Base-by-base conservation (phyloP, 768 basidiomycete genomes). In the Paxillus involutus region DNA sequence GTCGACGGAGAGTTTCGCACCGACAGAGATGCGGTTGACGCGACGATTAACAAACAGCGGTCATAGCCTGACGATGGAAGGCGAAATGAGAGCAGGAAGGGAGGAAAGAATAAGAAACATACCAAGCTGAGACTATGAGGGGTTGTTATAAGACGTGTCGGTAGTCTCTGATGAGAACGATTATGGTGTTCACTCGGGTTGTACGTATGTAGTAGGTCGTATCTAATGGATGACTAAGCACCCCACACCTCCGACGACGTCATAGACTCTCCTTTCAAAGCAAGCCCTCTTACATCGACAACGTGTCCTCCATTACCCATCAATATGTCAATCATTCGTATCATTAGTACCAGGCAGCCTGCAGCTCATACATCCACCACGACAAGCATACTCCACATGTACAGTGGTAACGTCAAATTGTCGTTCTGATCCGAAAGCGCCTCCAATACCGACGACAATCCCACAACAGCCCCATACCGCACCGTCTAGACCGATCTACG, bases 341-440 rank as follows among this genome's bases (percentile, higher is more conserved):
- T n/a, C 44, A 45, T 45, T 44, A 21, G 6, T 26, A 26, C 13
- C 21, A 29, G 16, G 12, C 26, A 49, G 14, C 14, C 55, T 63
- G 65, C 54, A 57, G 3, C 46, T 59, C 51, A 60, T 52, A 79
- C 74, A 49, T 74, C 77, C 7, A 79, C 75, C 47, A 94, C 71
- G 32, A 86, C 85, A 33, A 94, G 75, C 73, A 93, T 77, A 66
- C 90, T 89, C 94, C 94, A 99, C 77, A 95, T 86, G 70, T 89
- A 98, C 71, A 98, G 73, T n/a, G 97, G 96, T 57, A 99, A 76
- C 40, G 91, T 93, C 60, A 99, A 77, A 72, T 99, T 99, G 73
- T 99, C 97, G 72, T 98, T 98, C 73, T 99, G 97, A 66, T 88
- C 88, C 17, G 92, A 93, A 52, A 94, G 71, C 14, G 94, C 97